Base-by-base conservation (phyloP, 2,329 filamentous ascomycete genomes). In the Xylariaceae sp. region DNA sequence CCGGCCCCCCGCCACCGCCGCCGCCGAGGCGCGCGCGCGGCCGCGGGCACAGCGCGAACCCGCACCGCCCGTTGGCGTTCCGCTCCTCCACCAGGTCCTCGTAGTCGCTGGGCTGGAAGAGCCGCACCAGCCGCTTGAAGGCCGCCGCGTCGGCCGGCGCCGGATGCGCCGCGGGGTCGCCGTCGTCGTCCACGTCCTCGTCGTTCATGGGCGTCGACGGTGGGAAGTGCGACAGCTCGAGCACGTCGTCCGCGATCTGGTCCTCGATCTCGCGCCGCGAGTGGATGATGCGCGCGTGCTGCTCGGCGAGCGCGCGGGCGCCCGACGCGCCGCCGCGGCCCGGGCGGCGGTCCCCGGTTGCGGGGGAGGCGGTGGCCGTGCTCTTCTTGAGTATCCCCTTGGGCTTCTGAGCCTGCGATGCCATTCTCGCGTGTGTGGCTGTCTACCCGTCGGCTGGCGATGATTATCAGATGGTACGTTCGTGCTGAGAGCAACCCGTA, bases 1-100 rank as follows among this genome's bases (percentile, higher is more conserved):
- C n/a, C n/a, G n/a, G n/a, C n/a, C n/a, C n/a, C n/a, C n/a, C n/a
- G n/a, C n/a, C n/a, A 12, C 77, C 79, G 2, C 69, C 72, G 9
- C 66, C 62, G 12, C 68, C 62, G 32, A 73, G 67, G 19, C 68
- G 67, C 19, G 70, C 66, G 24, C 77, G 78, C n/a, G 75, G 68
- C 12, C 70, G 70, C 1, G 75, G 62, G 57, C 92, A 98, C 18
- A 96, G 69, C 0, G 75, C 68, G 56, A 95, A 96, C 2, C 88
- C 92, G 61, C 92, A 98, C 14, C 75, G 70, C 27, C 72, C 75
- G 47, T 85, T 80, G 45, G 86, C 82, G 56, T 94, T 93, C 50
- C 92, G 83, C 65, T 98, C 92, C 44, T 83, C 74, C 39, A 95
- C 79, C 31, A 96, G 67, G 44, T 85, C 83, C 53, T 94, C 87